Conservation (phyloP, 306 rosid genomes). For the Myrica gale region DNA sequence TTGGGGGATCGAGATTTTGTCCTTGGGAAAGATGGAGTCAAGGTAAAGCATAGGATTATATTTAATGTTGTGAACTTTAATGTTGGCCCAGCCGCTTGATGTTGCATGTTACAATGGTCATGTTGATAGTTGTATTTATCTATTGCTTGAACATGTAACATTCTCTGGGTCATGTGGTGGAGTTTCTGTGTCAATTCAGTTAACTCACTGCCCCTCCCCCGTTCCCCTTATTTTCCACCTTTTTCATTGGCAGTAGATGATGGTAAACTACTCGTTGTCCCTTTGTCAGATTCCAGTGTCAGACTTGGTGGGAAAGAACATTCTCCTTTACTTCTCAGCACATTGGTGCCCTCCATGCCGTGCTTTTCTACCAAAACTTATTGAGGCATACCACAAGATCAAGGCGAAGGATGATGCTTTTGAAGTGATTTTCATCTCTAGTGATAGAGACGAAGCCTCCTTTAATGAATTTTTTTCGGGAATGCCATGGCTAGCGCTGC, state of each 20-base stretch:
- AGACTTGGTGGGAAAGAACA: slow-evolving; percentile 59
- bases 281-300: slow-evolving; percentile 57
- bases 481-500: slow-evolving; percentile 92
- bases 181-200: background rate
- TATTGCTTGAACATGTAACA: background rate
- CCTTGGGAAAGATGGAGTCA: slow-evolving; percentile 41
- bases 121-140: background rate
- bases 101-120: background rate
- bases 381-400: slow-evolving; percentile 55
- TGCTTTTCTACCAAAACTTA: slow-evolving; percentile 67
- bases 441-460: slow-evolving; percentile 60
- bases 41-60: slow-evolving; percentile 43
- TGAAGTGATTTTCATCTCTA: slow-evolving; percentile 70
- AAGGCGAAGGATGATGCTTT: slow-evolving; percentile 55
- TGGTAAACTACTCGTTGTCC: background rate
- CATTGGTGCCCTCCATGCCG: slow-evolving; percentile 84
- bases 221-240: background rate
- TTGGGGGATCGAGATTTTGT: slow-evolving; percentile 51
- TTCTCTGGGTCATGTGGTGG: background rate
- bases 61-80: background rate
- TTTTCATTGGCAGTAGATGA: background rate
- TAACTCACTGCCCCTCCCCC: background rate
- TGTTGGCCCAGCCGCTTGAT: background rate
- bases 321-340: slow-evolving; percentile 84
- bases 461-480: slow-evolving; percentile 56